Percentiles rank a stretch among this genome's conserved stretches.
phyloP scores from a whole-genome alignment of 1,284 basidiomycete genomes.

The Porodaedalea pini region DNA sequence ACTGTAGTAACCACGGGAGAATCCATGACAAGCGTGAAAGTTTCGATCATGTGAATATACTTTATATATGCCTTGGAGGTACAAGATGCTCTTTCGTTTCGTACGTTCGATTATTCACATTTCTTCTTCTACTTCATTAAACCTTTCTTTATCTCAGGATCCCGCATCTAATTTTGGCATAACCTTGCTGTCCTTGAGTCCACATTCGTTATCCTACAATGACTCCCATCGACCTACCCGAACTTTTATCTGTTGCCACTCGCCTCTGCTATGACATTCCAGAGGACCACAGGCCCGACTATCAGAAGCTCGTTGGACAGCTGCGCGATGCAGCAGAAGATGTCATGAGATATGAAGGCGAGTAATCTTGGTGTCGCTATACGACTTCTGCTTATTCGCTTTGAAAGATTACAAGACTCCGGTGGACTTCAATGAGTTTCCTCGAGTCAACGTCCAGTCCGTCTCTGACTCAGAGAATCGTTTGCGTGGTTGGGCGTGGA shows the following conservation, averaged over 20 bases:
- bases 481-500: constrained; percentile 32
- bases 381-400: not conserved
- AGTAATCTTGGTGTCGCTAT: not conserved
- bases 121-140: no score
- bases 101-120: no score
- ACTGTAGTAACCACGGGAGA: no score
- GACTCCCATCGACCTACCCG: not conserved
- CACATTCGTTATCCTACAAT: not conserved
- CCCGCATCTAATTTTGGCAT: not conserved
- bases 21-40: no score
- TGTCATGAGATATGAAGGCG: not conserved
- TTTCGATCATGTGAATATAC: no score
- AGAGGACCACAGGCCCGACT: not conserved
- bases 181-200: not conserved
- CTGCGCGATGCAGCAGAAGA: not conserved
- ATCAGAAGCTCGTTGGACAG: not conserved
- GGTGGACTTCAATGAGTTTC: not conserved
- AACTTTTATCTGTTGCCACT: not conserved
- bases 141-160: no score
- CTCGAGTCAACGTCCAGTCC: not conserved
- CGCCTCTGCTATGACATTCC: not conserved
- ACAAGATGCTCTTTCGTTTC: no score
- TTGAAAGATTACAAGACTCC: not conserved
- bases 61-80: no score
- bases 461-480: constrained; percentile 25